Evolutionary conservation across 2,329 filamentous ascomycete species (phyloP).

Genomic region (Sporothrix curviconia): DNA sequence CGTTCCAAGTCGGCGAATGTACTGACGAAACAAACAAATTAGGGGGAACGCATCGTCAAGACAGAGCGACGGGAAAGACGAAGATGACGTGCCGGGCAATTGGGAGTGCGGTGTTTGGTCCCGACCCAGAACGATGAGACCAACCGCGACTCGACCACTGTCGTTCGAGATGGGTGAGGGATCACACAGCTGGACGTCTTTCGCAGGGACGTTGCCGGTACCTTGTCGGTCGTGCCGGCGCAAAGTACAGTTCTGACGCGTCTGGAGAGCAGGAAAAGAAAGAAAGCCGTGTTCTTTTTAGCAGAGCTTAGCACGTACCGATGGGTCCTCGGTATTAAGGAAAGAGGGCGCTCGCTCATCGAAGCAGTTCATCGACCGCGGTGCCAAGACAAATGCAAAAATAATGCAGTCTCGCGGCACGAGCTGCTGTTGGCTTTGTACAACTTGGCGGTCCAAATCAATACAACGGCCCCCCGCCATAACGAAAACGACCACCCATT

Average conservation of each 20-base stretch:
- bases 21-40: constrained; percentile 34
- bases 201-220: too few species aligned
- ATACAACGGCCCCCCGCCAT: too few species aligned
- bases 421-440: too few species aligned
- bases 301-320: too few species aligned
- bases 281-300: not conserved
- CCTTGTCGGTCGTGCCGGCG: too few species aligned
- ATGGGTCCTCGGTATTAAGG: too few species aligned
- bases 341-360: too few species aligned
- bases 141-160: constrained; percentile 15
- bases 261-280: not conserved
- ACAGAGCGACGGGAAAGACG: constrained; percentile 57
- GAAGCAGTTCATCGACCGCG: too few species aligned
- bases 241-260: constrained; percentile 35
- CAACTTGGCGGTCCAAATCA: too few species aligned
- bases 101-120: constrained; percentile 93
- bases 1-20: too few species aligned
- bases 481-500: not conserved
- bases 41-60: constrained; percentile 74
- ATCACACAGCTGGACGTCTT: constrained; percentile 40
- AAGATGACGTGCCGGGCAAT: constrained; percentile 82
- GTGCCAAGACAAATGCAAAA: too few species aligned
- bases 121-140: constrained; percentile 40
- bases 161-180: not conserved
- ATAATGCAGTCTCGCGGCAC: too few species aligned